Conservation (phyloP, 768 basidiomycete species). For the Coprinopsis cinerea region DNA sequence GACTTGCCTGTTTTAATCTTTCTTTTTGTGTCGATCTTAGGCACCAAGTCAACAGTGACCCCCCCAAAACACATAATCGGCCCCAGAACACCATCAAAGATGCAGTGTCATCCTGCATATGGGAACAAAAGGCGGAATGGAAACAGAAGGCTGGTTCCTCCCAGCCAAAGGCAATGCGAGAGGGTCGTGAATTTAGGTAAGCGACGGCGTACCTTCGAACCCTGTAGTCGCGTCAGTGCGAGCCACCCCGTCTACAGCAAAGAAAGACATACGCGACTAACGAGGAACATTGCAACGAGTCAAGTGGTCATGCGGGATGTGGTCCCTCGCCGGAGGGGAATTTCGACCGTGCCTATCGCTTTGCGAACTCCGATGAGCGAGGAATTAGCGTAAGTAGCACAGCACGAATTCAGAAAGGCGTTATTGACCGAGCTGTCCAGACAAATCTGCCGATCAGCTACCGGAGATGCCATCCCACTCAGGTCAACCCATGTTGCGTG, state of each 20-base stretch:
- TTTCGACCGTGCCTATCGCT: conserved; percentile 30
- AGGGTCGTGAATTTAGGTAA: conserved; percentile 20
- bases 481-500: conserved; percentile 22
- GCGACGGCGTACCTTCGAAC: conserved; percentile 2
- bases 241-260: neutral
- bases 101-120: conserved; percentile 1
- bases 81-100: neutral
- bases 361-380: conserved; percentile 35
- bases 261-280: neutral
- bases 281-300: conserved; percentile 9
- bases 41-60: neutral
- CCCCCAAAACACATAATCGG: neutral
- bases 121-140: neutral
- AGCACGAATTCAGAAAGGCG: conserved; percentile 13
- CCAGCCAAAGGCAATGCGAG: conserved; percentile 16
- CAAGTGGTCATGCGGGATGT: conserved; percentile 18
- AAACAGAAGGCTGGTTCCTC: neutral
- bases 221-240: neutral
- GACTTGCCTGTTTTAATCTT: neutral
- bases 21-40: conserved; percentile 1
- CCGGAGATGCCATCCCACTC: conserved; percentile 20
- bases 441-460: conserved; percentile 17
- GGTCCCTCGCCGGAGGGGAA: conserved; percentile 25
- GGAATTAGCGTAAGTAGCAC: conserved; percentile 14
- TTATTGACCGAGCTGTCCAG: conserved; percentile 12